A percentile compares a stretch with the other conserved stretches of the same genome.
phyloP scores from a whole-genome alignment of 805 yeast species.

The Yarrowia sp. region DNA sequence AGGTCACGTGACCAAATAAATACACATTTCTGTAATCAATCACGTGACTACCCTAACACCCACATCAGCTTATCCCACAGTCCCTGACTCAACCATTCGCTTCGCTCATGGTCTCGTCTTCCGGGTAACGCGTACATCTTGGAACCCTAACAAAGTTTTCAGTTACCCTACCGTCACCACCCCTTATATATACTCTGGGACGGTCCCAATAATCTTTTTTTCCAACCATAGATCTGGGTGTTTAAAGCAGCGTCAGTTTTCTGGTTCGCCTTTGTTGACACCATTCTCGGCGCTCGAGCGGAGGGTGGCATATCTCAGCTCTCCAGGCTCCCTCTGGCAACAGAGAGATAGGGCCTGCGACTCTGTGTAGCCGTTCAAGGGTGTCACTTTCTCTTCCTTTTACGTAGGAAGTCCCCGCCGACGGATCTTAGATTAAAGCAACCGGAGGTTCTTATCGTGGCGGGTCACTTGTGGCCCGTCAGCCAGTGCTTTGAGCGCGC shows the following conservation, averaged over 20 bases:
- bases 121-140: conserved; percentile 18
- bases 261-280: conserved; percentile 39
- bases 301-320: conserved; percentile 42
- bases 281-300: conserved; percentile 39
- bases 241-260: conserved; percentile 35
- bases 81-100: too few relatives aligned
- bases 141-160: conserved; percentile 17
- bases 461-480: conserved; percentile 45
- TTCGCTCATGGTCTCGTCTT: background rate
- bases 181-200: conserved; percentile 8
- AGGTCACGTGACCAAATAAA: too few relatives aligned
- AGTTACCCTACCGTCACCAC: conserved; percentile 15
- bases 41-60: too few relatives aligned
- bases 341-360: conserved; percentile 44
- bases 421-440: conserved; percentile 82
- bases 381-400: conserved; percentile 45
- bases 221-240: conserved; percentile 37
- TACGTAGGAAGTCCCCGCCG: conserved; percentile 80
- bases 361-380: conserved; percentile 41
- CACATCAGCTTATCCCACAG: too few relatives aligned
- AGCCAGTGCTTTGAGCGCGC: conserved; percentile 54
- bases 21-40: too few relatives aligned
- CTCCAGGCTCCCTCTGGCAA: conserved; percentile 44
- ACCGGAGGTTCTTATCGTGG: conserved; percentile 38
- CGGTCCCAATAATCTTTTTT: background rate